A percentile compares a stretch with the other conserved stretches of the same genome.
These are phyloP conservation scores for Mycosarcoma mackinlayi DNA, from an alignment of 1,284 basidiomycete species.

Conservation along the genomic window DNA sequence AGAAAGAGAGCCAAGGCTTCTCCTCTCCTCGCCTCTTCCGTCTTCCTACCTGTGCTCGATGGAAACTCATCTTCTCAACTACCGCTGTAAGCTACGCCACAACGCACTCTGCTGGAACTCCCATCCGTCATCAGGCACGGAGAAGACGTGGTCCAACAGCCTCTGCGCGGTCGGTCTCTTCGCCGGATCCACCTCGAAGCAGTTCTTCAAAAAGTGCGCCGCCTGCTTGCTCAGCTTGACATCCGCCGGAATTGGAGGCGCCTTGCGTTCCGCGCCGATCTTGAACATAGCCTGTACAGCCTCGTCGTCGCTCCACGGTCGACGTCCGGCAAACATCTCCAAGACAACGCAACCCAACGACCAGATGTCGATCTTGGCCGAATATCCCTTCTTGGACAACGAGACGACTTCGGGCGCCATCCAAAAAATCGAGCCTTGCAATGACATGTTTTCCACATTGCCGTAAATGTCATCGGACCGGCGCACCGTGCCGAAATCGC, in stretches of 20 bases:
- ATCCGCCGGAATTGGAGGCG: constrained; percentile 88
- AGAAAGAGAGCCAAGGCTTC: too few species aligned
- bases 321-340: constrained; percentile 95
- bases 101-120: constrained; percentile 55
- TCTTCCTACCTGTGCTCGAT: too few species aligned
- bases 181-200: constrained; percentile 89
- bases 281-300: constrained; percentile 92
- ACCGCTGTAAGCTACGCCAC: constrained; percentile 39
- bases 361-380: constrained; percentile 98
- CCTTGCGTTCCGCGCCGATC: constrained; percentile 83
- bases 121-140: constrained; percentile 63
- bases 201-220: constrained; percentile 86
- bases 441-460: constrained; percentile 78
- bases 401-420: constrained; percentile 98
- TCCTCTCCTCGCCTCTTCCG: too few species aligned
- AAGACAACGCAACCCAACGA: constrained; percentile 95
- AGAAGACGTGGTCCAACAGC: constrained; percentile 85
- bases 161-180: constrained; percentile 85
- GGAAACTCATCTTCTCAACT: neutral
- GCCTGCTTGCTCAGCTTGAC: constrained; percentile 80
- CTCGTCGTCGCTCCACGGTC: constrained; percentile 92
- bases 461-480: constrained; percentile 79
- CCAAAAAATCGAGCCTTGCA: constrained; percentile 98
- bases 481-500: constrained; percentile 80
- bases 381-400: constrained; percentile 82